Evolutionary conservation across 257 asterid genomes (phyloP).

Genomic region (Jacaranda mimosifolia): DNA sequence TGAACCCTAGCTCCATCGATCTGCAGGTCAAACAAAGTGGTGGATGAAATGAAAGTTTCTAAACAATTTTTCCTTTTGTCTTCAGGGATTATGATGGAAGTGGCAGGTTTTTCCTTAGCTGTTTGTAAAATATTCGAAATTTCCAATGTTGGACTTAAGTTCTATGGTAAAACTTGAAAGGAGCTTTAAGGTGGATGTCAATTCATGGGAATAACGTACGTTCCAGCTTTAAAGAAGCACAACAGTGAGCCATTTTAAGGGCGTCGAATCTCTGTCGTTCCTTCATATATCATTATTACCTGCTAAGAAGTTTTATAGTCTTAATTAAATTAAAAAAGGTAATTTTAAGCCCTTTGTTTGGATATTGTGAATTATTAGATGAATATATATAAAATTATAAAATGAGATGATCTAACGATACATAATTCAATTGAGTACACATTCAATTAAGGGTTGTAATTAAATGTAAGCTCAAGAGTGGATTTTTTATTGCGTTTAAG

Average conservation of each 20-base stretch:
- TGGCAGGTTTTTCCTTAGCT: neutral
- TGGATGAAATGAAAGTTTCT: neutral
- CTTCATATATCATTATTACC: neutral
- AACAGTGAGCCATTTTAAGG: neutral
- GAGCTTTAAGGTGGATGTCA: neutral
- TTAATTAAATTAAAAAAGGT: too few relatives aligned
- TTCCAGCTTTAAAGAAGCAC: neutral
- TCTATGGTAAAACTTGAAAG: neutral
- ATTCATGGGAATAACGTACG: neutral
- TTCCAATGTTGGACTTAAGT: neutral
- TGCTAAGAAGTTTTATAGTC: neutral
- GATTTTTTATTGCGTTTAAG: too few relatives aligned
- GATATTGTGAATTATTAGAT: too few relatives aligned
- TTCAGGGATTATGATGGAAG: neutral
- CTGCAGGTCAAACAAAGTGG: neutral
- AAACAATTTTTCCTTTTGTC: neutral
- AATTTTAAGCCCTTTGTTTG: too few relatives aligned
- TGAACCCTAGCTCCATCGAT: neutral
- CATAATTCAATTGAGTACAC: too few relatives aligned
- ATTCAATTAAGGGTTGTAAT: too few relatives aligned
- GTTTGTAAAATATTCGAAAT: neutral
- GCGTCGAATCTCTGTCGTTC: neutral
- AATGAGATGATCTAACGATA: too few relatives aligned
- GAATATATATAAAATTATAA: too few relatives aligned
- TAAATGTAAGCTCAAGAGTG: too few relatives aligned